These are phyloP conservation scores for Rhododendron mucronatum DNA, from an alignment of 148 eudicot genomes.

Conservation along the genomic window DNA sequence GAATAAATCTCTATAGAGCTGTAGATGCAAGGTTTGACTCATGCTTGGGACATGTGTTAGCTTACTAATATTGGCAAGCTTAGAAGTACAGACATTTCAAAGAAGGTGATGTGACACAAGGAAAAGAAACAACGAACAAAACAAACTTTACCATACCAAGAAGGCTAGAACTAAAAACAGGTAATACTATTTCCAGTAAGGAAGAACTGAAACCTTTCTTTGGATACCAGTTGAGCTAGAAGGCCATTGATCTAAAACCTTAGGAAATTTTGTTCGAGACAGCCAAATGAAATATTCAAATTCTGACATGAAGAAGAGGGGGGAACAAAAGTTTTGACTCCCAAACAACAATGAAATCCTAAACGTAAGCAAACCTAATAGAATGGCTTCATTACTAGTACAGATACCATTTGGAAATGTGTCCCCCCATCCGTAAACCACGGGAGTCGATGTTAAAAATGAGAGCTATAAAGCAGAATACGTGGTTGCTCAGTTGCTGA, in stretches of 20 bases:
- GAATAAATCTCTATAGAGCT: not conserved
- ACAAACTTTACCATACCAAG: not conserved
- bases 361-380: not conserved
- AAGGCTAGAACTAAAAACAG: not conserved
- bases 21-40: not conserved
- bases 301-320: not conserved
- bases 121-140: not conserved
- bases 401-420: not conserved
- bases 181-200: not conserved
- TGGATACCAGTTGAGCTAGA: not conserved
- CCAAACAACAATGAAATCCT: not conserved
- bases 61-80: not conserved
- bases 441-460: not conserved
- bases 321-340: not conserved
- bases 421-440: not conserved
- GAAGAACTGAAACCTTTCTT: not conserved
- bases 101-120: not conserved
- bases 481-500: not conserved
- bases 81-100: not conserved
- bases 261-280: not conserved
- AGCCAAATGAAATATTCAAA: not conserved
- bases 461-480: not conserved
- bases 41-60: not conserved
- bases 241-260: not conserved
- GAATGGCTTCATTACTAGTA: not conserved